phyloP scores from a whole-genome alignment of 2,329 filamentous ascomycete species.

The Aspergillus viridinutans region DNA sequence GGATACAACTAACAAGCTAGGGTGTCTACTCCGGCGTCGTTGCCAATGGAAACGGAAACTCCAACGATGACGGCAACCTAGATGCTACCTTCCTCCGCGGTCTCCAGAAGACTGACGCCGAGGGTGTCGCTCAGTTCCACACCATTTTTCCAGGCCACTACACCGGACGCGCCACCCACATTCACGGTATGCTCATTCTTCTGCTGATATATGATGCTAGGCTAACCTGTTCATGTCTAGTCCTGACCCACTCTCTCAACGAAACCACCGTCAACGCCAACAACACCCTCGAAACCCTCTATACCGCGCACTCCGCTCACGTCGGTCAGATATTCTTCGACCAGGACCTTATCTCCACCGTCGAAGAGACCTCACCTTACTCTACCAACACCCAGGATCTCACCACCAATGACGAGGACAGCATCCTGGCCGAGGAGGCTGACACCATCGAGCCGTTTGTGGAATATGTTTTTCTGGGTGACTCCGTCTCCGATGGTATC shows the following conservation, averaged over 20 bases:
- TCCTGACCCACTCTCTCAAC: constrained; percentile 30
- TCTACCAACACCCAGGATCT: constrained; percentile 43
- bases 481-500: constrained; percentile 49
- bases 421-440: constrained; percentile 47
- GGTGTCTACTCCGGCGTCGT: constrained; percentile 39
- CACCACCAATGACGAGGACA: constrained; percentile 51
- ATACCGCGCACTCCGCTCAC: constrained; percentile 47
- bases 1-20: constrained; percentile 6
- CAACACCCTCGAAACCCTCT: constrained; percentile 49
- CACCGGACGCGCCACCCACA: constrained; percentile 34
- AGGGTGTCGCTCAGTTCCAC: constrained; percentile 43
- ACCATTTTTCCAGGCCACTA: constrained; percentile 47
- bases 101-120: constrained; percentile 39
- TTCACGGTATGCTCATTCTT: constrained; percentile 22
- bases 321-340: constrained; percentile 64
- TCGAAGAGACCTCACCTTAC: constrained; percentile 50
- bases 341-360: constrained; percentile 51
- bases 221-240: constrained; percentile 2
- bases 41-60: constrained; percentile 35
- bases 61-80: constrained; percentile 36
- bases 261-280: constrained; percentile 40
- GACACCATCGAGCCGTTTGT: constrained; percentile 55
- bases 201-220: neutral
- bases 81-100: constrained; percentile 45
- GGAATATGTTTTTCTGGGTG: constrained; percentile 55